Evolutionary conservation across 2,329 filamentous ascomycete species (phyloP).

Genomic region (Sporothrix euskadiensis): DNA sequence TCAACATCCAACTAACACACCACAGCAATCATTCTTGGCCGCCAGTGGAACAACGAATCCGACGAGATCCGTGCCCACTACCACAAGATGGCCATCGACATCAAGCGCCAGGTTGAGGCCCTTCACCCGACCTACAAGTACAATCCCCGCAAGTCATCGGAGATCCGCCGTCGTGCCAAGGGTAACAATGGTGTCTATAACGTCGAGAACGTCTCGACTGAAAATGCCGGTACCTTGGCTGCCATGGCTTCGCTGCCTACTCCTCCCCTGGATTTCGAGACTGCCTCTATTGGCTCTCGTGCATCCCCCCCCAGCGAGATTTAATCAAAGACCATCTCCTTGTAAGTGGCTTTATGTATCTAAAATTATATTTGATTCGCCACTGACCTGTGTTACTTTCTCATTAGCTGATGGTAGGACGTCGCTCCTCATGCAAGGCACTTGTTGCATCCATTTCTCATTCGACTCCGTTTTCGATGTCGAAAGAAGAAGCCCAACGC

Average conservation of each 20-base stretch:
- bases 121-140: constrained; percentile 46
- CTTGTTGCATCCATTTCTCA: background rate
- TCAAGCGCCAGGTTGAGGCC: constrained; percentile 39
- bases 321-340: background rate
- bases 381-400: background rate
- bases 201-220: background rate
- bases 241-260: constrained; percentile 4
- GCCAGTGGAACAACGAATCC: constrained; percentile 42
- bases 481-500: too few relatives aligned
- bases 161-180: constrained; percentile 31
- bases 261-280: constrained; percentile 18
- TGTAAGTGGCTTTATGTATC: background rate
- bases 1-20: constrained; percentile 30
- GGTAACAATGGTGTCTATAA: constrained; percentile 21
- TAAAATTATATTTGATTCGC: background rate
- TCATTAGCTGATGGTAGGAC: background rate
- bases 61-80: constrained; percentile 39
- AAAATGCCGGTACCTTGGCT: background rate
- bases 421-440: background rate
- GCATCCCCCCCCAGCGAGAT: constrained; percentile 18
- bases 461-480: background rate
- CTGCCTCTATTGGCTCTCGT: background rate
- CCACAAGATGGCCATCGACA: constrained; percentile 38
- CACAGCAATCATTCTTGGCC: constrained; percentile 42
- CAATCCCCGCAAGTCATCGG: constrained; percentile 39